Evolutionary conservation across 2,329 filamentous ascomycete species (phyloP).

Genomic region (Aspergillus sojae): DNA sequence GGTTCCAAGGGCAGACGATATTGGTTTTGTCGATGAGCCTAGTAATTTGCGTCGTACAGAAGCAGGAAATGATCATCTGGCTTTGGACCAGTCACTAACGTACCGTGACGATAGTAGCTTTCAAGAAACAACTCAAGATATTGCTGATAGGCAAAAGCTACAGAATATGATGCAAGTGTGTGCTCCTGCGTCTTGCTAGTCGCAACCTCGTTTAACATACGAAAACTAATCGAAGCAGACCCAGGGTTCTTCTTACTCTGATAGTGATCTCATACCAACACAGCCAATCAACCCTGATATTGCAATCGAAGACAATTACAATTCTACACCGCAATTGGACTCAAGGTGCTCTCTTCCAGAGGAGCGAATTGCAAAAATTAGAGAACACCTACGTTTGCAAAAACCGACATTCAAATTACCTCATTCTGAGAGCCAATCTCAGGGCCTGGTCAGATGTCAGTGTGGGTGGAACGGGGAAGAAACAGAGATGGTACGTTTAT

Average conservation of each 20-base stretch:
- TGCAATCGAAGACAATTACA: constrained; percentile 1
- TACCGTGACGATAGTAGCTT: constrained; percentile 12
- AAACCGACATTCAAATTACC: not conserved
- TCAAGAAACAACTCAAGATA: constrained; percentile 32
- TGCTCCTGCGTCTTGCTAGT: not conserved
- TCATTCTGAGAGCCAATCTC: not conserved
- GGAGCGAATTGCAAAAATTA: constrained; percentile 21
- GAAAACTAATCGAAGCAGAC: constrained; percentile 15
- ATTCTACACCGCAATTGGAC: constrained; percentile 9
- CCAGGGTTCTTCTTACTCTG: constrained; percentile 24
- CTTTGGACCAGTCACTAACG: not conserved
- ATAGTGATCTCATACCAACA: constrained; percentile 33
- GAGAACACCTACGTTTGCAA: constrained; percentile 11
- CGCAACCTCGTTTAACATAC: not conserved
- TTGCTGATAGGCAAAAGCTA: constrained; percentile 28
- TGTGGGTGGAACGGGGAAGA: constrained; percentile 46
- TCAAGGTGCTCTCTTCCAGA: constrained; percentile 21
- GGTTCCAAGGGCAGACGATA: constrained; percentile 27
- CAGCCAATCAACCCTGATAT: constrained; percentile 22
- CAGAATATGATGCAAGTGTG: constrained; percentile 36
- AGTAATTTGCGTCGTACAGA: not conserved
- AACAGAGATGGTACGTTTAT: constrained; percentile 43
- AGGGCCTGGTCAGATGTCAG: constrained; percentile 38
- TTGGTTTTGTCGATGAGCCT: constrained; percentile 26
- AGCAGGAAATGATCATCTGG: not conserved